Evolutionary conservation across 306 rosid species (phyloP).

Genomic region (Neltuma alba): DNA sequence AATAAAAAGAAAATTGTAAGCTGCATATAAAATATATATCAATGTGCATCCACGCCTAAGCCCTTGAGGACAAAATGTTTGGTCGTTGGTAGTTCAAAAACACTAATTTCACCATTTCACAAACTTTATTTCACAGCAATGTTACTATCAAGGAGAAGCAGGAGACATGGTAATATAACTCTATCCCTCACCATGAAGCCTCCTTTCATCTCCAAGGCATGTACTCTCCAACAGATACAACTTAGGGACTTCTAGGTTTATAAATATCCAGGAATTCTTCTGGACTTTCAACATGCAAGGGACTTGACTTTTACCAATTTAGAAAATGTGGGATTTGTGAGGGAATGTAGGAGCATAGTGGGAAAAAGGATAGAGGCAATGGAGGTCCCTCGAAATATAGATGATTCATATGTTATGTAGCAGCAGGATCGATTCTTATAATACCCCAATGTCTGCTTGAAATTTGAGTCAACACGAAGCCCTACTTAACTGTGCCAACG

Average conservation of each 20-base stretch:
- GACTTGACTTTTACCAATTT: not conserved
- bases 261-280: not conserved
- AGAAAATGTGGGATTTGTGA: not conserved
- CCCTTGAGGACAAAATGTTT: slow-evolving; percentile 18
- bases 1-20: not conserved
- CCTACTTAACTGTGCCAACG: not conserved
- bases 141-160: not conserved
- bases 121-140: not conserved
- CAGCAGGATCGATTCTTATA: not conserved
- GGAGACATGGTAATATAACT: not conserved
- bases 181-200: not conserved
- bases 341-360: not conserved
- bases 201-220: not conserved
- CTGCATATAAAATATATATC: slow-evolving; percentile 10
- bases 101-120: not conserved
- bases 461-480: not conserved
- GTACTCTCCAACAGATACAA: not conserved
- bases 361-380: not conserved
- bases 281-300: not conserved
- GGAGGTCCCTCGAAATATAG: not conserved
- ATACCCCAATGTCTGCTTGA: not conserved
- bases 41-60: slow-evolving; percentile 7
- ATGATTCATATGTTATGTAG: not conserved
- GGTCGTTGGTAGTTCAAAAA: slow-evolving; percentile 3
- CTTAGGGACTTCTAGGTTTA: not conserved